Conservation (phyloP, 768 basidiomycete species). For the Panus rudis region DNA sequence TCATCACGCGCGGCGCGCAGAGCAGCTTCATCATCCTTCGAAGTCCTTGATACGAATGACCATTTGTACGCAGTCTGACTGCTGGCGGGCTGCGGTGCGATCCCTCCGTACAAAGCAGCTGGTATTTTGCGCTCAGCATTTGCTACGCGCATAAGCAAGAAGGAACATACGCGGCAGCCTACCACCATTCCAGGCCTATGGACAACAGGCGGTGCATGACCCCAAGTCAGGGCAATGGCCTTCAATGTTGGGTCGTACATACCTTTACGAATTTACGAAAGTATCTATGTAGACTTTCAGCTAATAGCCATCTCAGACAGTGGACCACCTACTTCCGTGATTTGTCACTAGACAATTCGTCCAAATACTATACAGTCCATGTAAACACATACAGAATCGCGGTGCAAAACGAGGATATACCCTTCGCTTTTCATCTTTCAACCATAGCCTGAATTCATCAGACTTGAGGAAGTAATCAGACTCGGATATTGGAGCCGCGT, state of each 20-base stretch:
- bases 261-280: conserved; percentile 92
- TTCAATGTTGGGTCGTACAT: conserved; percentile 13
- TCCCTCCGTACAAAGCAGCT: conserved; percentile 56
- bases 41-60: conserved; percentile 69
- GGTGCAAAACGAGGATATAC: conserved; percentile 29
- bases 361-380: conserved; percentile 57
- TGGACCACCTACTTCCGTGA: conserved; percentile 55
- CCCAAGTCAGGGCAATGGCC: background rate
- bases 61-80: conserved; percentile 82
- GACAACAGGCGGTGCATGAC: conserved; percentile 2
- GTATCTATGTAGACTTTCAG: conserved; percentile 45
- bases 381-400: background rate
- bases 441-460: conserved; percentile 81
- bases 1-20: conserved; percentile 53
- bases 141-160: background rate
- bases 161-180: conserved; percentile 51
- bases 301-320: conserved; percentile 25
- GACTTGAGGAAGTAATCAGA: conserved; percentile 88
- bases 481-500: conserved; percentile 61
- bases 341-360: conserved; percentile 76
- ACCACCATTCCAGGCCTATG: conserved; percentile 76
- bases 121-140: conserved; percentile 1
- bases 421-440: conserved; percentile 65
- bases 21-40: conserved; percentile 50
- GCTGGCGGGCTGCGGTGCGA: conserved; percentile 52